Evolutionary conservation across 78 protist species (phyloP), one percentile per base, ranked within the genome.

Genomic region (Mantamonas sphyraenae): DNA sequence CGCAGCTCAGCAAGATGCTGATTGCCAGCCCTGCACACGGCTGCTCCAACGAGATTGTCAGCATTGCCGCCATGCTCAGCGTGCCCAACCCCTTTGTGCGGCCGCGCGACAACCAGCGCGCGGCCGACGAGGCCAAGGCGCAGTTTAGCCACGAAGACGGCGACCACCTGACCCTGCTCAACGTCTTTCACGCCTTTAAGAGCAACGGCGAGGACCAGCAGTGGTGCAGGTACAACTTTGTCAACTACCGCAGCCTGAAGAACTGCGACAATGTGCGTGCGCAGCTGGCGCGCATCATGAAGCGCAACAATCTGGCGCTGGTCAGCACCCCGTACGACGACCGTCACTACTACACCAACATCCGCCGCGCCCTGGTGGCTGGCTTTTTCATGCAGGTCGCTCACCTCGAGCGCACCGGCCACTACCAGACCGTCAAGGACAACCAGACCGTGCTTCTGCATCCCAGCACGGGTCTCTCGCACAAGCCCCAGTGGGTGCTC

Each of bases 301-400:
- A 60, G 26, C 33, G 76, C 9, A 71, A 71, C 59, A 38, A 63
- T 14, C 42, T 90, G 28, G 70, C 78, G 39, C 64, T 92, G 58
- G 56, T 34, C 56, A 59, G 80, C 47, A 82, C 85, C 24, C 85
- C 82, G n/a, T 74, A 73, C 65, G 67, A 40, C 60, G 17, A 51
- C 17, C 34, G 64, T n/a, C 62, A 70, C 26, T 95, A 93, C 87
- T 95, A 95, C 57, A 4, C 43, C 47, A 91, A 84, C 78, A 94
- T 97, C 47, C 83, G 95, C 47, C 76, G 83, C 69, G 83, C 93
- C 20, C 50, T 97, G 14, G 81, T 82, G 12, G 33, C 77, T 10
- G 99, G 99, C 42, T 93, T 81, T 87, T 97, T 97, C 81, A 95
- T 95, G 98, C 98, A 95, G 71, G 94, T 92, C 2, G 98, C 97